A percentile compares a stretch with the other conserved stretches of the same genome.
phyloP scores from a whole-genome alignment of 371 early-diverging fungal species.

The Blakeslea trispora region DNA sequence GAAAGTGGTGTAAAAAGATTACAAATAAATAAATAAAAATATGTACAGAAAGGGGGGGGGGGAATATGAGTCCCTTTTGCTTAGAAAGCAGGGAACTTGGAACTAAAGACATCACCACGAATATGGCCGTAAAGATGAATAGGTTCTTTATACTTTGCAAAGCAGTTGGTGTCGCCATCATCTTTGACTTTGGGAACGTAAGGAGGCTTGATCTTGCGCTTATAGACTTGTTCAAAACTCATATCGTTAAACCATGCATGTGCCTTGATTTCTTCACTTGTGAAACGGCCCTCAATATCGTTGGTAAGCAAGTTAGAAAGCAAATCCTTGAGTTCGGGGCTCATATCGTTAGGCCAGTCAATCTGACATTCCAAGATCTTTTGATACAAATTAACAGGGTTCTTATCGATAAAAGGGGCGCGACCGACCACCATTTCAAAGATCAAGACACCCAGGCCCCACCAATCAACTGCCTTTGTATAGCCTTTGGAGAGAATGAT shows the following conservation, averaged over 20 bases:
- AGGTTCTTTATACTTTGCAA: conserved; percentile 90
- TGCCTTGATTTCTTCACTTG: conserved; percentile 85
- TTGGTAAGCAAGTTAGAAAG: conserved; percentile 83
- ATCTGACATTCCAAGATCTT: conserved; percentile 74
- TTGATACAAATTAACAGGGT: conserved; percentile 82
- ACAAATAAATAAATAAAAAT: too few relatives aligned
- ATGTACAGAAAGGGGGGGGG: too few relatives aligned
- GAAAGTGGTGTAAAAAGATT: too few relatives aligned
- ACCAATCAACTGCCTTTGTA: conserved; percentile 98
- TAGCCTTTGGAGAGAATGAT: conserved; percentile 97
- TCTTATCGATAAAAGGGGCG: conserved; percentile 96
- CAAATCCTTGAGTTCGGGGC: conserved; percentile 87
- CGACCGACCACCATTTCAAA: conserved; percentile 89
- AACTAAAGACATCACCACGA: conserved; percentile 36
- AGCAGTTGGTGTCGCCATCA: conserved; percentile 92
- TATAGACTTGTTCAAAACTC: conserved; percentile 84
- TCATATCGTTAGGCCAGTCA: conserved; percentile 84
- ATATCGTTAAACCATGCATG: conserved; percentile 96
- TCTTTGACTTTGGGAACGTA: conserved; percentile 81
- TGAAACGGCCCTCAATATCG: conserved; percentile 86
- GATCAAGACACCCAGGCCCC: conserved; percentile 96
- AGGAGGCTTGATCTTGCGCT: conserved; percentile 84
- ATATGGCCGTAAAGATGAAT: conserved; percentile 55
- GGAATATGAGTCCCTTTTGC: too few relatives aligned
- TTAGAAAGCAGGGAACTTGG: conserved; percentile 50